Percentiles rank a stretch among this genome's conserved stretches.
Conservation (phyloP, 1,284 basidiomycete species). For the Pseudozyma hubeiensis region DNA sequence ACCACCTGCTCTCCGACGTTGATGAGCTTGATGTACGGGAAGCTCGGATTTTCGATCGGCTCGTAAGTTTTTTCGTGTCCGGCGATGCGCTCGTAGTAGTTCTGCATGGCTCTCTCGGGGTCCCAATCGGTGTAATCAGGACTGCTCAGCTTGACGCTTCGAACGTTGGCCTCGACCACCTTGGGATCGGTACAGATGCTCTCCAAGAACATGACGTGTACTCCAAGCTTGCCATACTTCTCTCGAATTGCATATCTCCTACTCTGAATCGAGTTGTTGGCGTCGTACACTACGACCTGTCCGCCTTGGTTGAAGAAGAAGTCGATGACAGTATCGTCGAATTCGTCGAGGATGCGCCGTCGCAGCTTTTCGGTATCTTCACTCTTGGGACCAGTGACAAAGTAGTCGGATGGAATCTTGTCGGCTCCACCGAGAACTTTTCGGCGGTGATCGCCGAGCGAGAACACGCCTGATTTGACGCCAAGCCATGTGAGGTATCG, state of each 20-base stretch:
- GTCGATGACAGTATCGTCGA: conserved; percentile 88
- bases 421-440: conserved; percentile 88
- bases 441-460: conserved; percentile 91
- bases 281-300: conserved; percentile 98
- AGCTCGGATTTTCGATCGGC: conserved; percentile 78
- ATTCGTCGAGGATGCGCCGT: conserved; percentile 79
- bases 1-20: conserved; percentile 77
- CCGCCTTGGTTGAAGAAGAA: conserved; percentile 83
- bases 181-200: conserved; percentile 76
- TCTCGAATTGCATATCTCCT: conserved; percentile 80
- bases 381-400: conserved; percentile 72
- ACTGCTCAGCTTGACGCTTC: conserved; percentile 96
- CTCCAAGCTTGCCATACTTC: conserved; percentile 81
- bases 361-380: conserved; percentile 82
- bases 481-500: conserved; percentile 98
- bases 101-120: conserved; percentile 86
- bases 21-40: conserved; percentile 92
- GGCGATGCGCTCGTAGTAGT: conserved; percentile 89
- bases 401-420: conserved; percentile 90
- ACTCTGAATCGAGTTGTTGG: conserved; percentile 88
- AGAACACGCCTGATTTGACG: conserved; percentile 93
- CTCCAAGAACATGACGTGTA: conserved; percentile 87
- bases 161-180: conserved; percentile 92
- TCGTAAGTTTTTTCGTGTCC: conserved; percentile 90
- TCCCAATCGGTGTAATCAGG: conserved; percentile 89